Evolutionary conservation across 2,329 filamentous ascomycete species (phyloP), one percentile per base, ranked within the genome.

Genomic region (Monosporascus cannonballus): DNA sequence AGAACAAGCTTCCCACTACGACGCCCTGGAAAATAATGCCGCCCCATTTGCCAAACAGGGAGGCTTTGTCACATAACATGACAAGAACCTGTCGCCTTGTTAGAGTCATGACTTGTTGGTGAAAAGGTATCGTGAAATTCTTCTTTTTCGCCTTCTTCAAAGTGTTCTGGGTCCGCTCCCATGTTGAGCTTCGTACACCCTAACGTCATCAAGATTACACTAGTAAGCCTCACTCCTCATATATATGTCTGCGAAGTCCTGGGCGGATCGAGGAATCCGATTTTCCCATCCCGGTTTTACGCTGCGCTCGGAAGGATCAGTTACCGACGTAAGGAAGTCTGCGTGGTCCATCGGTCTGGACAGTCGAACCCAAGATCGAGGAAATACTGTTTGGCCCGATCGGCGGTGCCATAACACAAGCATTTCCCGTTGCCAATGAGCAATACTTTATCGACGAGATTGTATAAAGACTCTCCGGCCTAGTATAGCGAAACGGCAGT

Each of bases 291-390:
- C 83, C 17, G 76, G 64, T 41, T 75, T 76, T 18, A 84, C 66
- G 34, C 79, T 71, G 34, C 84, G 74, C 54, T 85, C 84, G 51
- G 82, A 73, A 2, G 77, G 72, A 44, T 81, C 80, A 7, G 84
- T 90, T 62, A 92, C 84, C 2, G 86, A 89, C 0, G 88, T 92
- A 36, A 92, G 70, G 68, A 92, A 93, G 66, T 93, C 89, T 18
- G 74, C 84, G 0, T 85, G 0, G 86, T 90, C 78, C 85, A 83
- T 15, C 87, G 79, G 22, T 83, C 77, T 0, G 87, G 86, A 61
- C 86, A 89, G 17, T 81, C 75, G 59, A 90, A 92, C 0, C 89
- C 89, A 37, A 91, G 74, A n/a, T 80, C 71, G 47, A 84, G 69
- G 57, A 92, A 91, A 64, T 88, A 92, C 27, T 76, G 68, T 63